Conservation (phyloP, 2,329 filamentous ascomycete genomes). For the Aspergillus sp. region DNA sequence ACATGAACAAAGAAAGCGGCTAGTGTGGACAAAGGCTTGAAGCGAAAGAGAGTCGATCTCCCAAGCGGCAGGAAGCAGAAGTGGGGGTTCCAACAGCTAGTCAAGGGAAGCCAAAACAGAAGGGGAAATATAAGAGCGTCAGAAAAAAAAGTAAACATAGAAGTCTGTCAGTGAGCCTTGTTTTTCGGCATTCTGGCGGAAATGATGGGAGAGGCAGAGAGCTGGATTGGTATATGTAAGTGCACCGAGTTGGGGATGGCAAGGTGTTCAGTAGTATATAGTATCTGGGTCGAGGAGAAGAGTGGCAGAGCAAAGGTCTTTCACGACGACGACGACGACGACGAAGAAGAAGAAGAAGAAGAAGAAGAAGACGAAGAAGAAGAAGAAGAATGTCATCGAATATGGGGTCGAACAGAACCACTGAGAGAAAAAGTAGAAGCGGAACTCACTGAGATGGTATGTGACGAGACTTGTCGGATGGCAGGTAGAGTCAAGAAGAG, state of each 20-base stretch:
- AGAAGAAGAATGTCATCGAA: too few species aligned
- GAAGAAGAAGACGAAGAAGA: too few species aligned
- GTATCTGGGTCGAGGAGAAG: too few species aligned
- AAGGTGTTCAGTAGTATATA: not conserved
- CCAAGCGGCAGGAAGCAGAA: constrained; percentile 2
- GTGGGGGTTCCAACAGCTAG: constrained; percentile 3
- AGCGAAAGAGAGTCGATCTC: not conserved
- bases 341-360: too few species aligned
- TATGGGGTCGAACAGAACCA: too few species aligned
- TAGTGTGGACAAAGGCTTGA: not conserved
- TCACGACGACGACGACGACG: too few species aligned
- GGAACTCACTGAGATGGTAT: too few species aligned
- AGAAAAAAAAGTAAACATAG: constrained; percentile 13
- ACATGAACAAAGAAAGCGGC: not conserved
- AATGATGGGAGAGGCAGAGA: not conserved
- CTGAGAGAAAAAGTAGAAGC: too few species aligned
- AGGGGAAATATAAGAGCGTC: constrained; percentile 1
- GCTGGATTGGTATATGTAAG: not conserved
- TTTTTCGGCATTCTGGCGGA: constrained; percentile 11
- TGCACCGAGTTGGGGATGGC: not conserved
- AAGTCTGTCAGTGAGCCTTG: constrained; percentile 3
- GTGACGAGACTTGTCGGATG: too few species aligned
- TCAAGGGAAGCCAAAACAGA: constrained; percentile 9
- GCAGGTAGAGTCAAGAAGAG: too few species aligned
- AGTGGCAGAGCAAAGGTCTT: too few species aligned